These are phyloP conservation scores for Epicoccum nigrum DNA, from an alignment of 2,329 filamentous ascomycete genomes.

Conservation along the genomic window DNA sequence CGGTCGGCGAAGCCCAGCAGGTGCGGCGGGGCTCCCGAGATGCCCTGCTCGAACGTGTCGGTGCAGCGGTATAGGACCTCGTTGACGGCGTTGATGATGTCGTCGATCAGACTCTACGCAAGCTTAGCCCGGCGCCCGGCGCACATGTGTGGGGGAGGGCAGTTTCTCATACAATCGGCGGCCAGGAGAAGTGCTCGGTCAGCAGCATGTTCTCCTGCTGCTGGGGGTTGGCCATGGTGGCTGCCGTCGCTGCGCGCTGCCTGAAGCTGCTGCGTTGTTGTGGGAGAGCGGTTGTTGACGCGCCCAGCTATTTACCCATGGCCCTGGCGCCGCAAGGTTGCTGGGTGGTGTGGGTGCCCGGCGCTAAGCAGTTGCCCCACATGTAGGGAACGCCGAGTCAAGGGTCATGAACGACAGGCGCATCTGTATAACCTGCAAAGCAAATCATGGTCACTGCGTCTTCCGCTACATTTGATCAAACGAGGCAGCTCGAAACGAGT, in stretches of 20 bases:
- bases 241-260: background rate
- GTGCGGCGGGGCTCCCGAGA: slow-evolving; percentile 74
- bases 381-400: no score
- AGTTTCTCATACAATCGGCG: slow-evolving; percentile 85
- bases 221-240: slow-evolving; percentile 51
- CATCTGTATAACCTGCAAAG: no score
- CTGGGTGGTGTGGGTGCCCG: no score
- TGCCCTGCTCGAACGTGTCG: slow-evolving; percentile 82
- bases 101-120: slow-evolving; percentile 74
- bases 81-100: slow-evolving; percentile 97
- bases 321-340: no score
- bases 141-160: slow-evolving; percentile 37
- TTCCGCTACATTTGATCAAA: no score
- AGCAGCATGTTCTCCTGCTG: slow-evolving; percentile 67
- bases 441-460: slow-evolving; percentile 19
- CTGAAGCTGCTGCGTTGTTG: slow-evolving; percentile 17
- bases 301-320: no score
- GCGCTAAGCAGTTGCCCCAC: no score
- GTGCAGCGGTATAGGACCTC: slow-evolving; percentile 89
- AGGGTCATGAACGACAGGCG: no score
- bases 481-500: no score
- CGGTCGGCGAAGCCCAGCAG: slow-evolving; percentile 76
- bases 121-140: background rate
- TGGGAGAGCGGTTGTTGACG: no score
- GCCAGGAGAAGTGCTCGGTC: slow-evolving; percentile 95